phyloP scores from a whole-genome alignment of 2,329 filamentous ascomycete genomes.

The Aspergillus ochraceus region DNA sequence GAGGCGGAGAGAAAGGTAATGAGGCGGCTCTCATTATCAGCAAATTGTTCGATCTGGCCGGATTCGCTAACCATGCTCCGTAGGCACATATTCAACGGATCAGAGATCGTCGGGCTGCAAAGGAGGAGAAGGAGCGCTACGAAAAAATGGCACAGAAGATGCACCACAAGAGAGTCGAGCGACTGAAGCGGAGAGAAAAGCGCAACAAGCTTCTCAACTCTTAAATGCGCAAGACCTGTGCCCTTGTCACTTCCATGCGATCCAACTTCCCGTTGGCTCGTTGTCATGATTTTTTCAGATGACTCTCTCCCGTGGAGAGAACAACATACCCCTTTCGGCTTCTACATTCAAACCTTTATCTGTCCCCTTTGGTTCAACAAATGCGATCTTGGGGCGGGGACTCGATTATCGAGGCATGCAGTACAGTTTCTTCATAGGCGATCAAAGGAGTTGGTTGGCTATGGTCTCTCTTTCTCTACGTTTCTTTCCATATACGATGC shows the following conservation, averaged over 20 bases:
- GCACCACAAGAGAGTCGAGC: constrained; percentile 92
- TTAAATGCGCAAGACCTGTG: constrained; percentile 22
- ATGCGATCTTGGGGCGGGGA: too few relatives aligned
- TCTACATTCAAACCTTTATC: too few relatives aligned
- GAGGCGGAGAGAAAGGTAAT: constrained; percentile 80
- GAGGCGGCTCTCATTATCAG: constrained; percentile 1
- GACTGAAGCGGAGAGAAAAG: constrained; percentile 93
- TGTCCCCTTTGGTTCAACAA: too few relatives aligned
- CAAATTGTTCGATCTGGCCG: not conserved
- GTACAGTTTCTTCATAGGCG: not conserved
- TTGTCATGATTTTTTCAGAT: not conserved
- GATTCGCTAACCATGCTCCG: constrained; percentile 5
- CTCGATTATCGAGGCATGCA: not conserved
- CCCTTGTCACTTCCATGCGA: too few relatives aligned
- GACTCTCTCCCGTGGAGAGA: not conserved
- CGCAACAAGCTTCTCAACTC: constrained; percentile 61
- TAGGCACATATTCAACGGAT: constrained; percentile 76
- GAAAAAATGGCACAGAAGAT: constrained; percentile 96
- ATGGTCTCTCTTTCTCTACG: not conserved
- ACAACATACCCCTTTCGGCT: not conserved
- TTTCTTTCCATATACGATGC: not conserved
- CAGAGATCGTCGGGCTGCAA: constrained; percentile 80
- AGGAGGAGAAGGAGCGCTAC: constrained; percentile 90
- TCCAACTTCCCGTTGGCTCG: not conserved
- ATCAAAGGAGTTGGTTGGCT: not conserved